These are phyloP conservation scores for Epichloe glyceriae DNA, from an alignment of 2,329 filamentous ascomycete species.

Conservation along the genomic window DNA sequence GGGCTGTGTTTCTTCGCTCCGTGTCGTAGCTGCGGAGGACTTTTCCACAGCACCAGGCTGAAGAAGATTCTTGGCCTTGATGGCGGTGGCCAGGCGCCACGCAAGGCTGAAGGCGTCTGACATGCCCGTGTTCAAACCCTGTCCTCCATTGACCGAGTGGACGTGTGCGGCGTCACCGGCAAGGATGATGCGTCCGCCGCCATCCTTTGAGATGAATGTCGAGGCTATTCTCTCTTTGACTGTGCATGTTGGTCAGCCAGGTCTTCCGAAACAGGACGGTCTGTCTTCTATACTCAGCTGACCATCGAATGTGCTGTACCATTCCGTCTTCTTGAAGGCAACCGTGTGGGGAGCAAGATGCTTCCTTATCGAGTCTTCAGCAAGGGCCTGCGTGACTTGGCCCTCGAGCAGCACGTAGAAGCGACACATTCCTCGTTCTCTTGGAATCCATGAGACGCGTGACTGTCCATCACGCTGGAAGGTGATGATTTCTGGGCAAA, in stretches of 20 bases:
- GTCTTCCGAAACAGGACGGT: neutral
- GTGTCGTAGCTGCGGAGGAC: constrained; percentile 30
- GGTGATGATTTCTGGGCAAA: constrained; percentile 33
- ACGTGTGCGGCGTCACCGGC: constrained; percentile 46
- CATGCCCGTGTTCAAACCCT: constrained; percentile 46
- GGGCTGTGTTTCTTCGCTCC: constrained; percentile 29
- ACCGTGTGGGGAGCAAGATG: constrained; percentile 31
- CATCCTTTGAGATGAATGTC: constrained; percentile 25
- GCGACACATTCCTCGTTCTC: constrained; percentile 32
- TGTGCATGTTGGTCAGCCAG: constrained; percentile 8
- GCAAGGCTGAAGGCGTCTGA: constrained; percentile 41
- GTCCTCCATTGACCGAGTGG: constrained; percentile 41
- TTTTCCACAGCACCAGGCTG: constrained; percentile 9
- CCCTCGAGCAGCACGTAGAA: constrained; percentile 35
- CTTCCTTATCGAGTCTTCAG: constrained; percentile 28
- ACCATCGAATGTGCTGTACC: constrained; percentile 38
- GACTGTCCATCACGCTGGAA: constrained; percentile 32
- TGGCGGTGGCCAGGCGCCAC: constrained; percentile 33
- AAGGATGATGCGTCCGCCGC: constrained; percentile 33
- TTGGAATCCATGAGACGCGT: constrained; percentile 34
- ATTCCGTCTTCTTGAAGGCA: constrained; percentile 31
- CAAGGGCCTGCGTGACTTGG: constrained; percentile 26
- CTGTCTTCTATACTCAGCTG: constrained; percentile 11
- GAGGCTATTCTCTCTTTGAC: constrained; percentile 29
- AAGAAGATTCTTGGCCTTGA: constrained; percentile 13